Base-by-base conservation (phyloP, 306 rosid species). In the Quercus suber region DNA sequence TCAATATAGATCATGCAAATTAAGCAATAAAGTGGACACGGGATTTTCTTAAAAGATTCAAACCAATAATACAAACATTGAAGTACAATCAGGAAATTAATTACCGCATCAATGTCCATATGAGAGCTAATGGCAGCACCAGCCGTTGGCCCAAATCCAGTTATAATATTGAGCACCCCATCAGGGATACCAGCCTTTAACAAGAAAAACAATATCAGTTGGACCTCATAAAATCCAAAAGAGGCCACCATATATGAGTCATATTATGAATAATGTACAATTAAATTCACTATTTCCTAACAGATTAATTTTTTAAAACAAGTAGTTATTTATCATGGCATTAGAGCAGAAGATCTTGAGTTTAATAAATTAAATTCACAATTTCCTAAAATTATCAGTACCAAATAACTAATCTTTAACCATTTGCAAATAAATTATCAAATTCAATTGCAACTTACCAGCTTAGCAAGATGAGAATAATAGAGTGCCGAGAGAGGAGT, bases 131-230 rank as follows among this genome's bases (percentile, higher is more conserved):
- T 55, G 77, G 94, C 94, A 41, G 94, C 90, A 11, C 98, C 98
- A 19, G 97, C 98, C 3, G 90, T 90, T 30, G 81, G 12, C 21
- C 97, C 98, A 63, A 87, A 90, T 55, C 98, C 98, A 0, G 97
- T 88, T 21, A 94, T 82, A 20, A 94, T 87, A 83, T 94, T 94
- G 15, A 94, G 86, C 19, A 94, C 98, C 57, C 98, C 98, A 74
- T 90, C 91, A 1, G 98, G 98, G 53, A 94, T 85, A 14, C 96
- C 98, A 68, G 98, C 98, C 98, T 94, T 69, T 78, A 25, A 15
- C 4, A 21, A 4, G 3, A 53, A 71, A 61, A 75, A 17, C 1
- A 18, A 28, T 72, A 20, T 14, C 5, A 75, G 15, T 13, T 20
- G 12, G 15, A 5, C 55, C 9, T 31, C 15, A 45, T 64, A 55